Evolutionary conservation across 768 basidiomycete genomes (phyloP).

Genomic region (Pisolithus tinctorius): DNA sequence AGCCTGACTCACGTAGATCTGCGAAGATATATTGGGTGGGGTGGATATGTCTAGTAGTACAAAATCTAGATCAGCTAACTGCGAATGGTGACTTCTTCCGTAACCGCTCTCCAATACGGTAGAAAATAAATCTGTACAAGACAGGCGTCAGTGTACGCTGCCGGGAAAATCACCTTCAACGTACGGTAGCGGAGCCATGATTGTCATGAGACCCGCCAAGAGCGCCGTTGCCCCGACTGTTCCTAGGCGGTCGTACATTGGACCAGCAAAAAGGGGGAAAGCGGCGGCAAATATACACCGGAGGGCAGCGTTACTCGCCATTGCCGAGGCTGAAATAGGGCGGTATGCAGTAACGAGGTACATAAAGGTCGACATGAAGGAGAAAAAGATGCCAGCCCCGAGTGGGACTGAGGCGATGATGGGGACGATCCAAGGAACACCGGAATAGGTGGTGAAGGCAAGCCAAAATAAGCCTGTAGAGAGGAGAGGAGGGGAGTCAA

Average conservation of each 20-base stretch:
- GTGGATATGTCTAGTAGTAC: not conserved
- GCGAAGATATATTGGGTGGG: too few relatives aligned
- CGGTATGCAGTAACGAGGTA: slow-evolving; percentile 47
- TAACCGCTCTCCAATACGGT: slow-evolving; percentile 38
- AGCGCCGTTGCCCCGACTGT: slow-evolving; percentile 68
- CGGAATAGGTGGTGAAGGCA: slow-evolving; percentile 45
- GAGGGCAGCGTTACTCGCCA: slow-evolving; percentile 58
- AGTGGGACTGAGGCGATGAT: slow-evolving; percentile 41
- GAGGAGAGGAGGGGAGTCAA: not conserved
- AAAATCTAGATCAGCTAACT: slow-evolving; percentile 8
- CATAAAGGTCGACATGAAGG: slow-evolving; percentile 65
- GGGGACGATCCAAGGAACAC: slow-evolving; percentile 42
- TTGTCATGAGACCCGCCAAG: slow-evolving; percentile 54
- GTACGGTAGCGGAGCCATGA: slow-evolving; percentile 59
- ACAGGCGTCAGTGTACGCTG: not conserved
- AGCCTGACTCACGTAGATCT: too few relatives aligned
- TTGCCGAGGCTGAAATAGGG: slow-evolving; percentile 51
- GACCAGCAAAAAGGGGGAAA: slow-evolving; percentile 47
- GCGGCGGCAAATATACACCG: slow-evolving; percentile 41
- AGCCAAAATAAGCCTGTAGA: slow-evolving; percentile 42
- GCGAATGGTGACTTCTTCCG: slow-evolving; percentile 40
- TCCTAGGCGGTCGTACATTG: slow-evolving; percentile 49
- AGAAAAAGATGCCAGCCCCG: slow-evolving; percentile 52
- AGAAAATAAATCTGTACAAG: slow-evolving; percentile 39
- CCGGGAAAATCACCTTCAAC: slow-evolving; percentile 13